Evolutionary conservation across 495 filamentous ascomycete species (phyloP), one percentile per base, ranked within the genome.

Genomic region (Letharia lupina): DNA sequence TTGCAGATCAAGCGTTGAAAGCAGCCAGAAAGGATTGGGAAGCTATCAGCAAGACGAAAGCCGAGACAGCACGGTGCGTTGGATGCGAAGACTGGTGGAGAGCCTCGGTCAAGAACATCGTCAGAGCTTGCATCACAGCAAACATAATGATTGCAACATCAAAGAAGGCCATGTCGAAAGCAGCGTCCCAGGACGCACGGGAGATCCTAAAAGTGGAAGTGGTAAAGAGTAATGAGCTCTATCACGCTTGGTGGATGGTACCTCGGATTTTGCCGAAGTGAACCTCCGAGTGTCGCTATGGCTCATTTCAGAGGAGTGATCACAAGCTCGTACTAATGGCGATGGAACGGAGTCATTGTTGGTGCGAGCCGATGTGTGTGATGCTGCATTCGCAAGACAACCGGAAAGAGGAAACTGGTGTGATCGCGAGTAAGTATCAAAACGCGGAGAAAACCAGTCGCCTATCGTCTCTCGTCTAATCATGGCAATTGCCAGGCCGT

Each of bases 21-120:
- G 80, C 82, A 39, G 89, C 89, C 0, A 81, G 85, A 47, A 87
- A 83, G 67, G 84, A 82, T 4, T 88, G 88, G 76, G 87, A 89
- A 73, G 78, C 77, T 12, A 73, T 89, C 2, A 77, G 71, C 61
- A 83, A 81, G 67, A 63, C 85, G 63, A 70, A 73, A 9, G 75
- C 76, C 13, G 69, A 75, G 61, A 78, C 80, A 18, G 78, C 81
- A 4, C 81, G 83, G 4, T 70, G 60, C 61, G 50, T 54, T 5
- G 74, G 75, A 23, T 80, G 82, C 45, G 82, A 87, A 68, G 81
- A 79, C 35, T 77, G 82, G 68, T 90, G 89, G 88, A 72, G 80
- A 41, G 74, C 66, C 18, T 79, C 83, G 33, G 75, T 82, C 3
- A 87, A 85, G 71, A 78, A 86, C 62, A 80, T 81, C 42, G 75